phyloP scores from a whole-genome alignment of 305 asterid species.

The Rubia occidens region DNA sequence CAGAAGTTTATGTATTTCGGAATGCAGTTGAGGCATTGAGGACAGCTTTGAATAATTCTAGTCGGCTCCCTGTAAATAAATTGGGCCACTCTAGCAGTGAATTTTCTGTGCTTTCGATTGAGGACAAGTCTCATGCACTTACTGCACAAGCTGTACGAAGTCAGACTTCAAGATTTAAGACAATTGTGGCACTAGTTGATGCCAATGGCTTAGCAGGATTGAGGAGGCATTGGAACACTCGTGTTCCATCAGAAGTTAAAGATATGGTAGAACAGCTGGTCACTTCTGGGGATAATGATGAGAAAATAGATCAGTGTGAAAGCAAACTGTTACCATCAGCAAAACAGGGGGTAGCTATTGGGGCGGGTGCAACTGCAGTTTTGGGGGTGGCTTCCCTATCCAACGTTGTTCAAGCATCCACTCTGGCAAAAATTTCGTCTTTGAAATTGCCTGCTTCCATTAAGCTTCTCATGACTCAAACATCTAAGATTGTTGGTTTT shows the following conservation, averaged over 20 bases:
- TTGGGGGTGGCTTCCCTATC: constrained; percentile 74
- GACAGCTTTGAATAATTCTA: constrained; percentile 65
- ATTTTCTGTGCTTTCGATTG: constrained; percentile 56
- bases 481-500: constrained; percentile 49
- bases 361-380: constrained; percentile 91
- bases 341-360: constrained; percentile 80
- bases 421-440: constrained; percentile 54
- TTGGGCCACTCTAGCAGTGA: constrained; percentile 23
- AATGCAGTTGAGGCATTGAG: constrained; percentile 84
- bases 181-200: constrained; percentile 79
- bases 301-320: constrained; percentile 22
- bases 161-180: constrained; percentile 53
- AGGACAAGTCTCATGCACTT: constrained; percentile 72
- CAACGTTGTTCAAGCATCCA: constrained; percentile 68
- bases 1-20: constrained; percentile 67
- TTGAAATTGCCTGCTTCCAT: constrained; percentile 60
- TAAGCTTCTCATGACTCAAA: constrained; percentile 49
- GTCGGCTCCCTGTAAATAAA: constrained; percentile 39
- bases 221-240: constrained; percentile 69
- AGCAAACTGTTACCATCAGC: constrained; percentile 46
- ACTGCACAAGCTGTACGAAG: constrained; percentile 70
- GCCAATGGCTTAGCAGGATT: constrained; percentile 69
- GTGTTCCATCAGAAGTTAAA: constrained; percentile 48
- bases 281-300: constrained; percentile 31
- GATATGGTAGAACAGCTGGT: constrained; percentile 55